Base-by-base conservation (phyloP, 352 stramenopile genomes). In the Pythium monospermum region DNA sequence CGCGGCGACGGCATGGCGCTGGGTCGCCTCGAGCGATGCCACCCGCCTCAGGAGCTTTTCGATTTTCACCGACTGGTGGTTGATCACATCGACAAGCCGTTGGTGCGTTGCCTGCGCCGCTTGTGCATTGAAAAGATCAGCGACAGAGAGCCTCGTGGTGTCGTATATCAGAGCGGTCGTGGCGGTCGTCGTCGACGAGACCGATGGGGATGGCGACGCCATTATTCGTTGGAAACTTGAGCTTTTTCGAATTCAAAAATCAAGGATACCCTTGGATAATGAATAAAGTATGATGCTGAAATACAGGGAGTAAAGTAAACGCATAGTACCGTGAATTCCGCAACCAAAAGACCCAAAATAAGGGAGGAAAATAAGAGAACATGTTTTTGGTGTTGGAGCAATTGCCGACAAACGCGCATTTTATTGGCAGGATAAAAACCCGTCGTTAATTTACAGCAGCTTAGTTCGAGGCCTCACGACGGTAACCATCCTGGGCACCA, bases 381-480 rank as follows among this genome's bases (percentile, higher is more conserved):
- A 22, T 57, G n/a, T 36, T 10, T 45, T n/a, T n/a, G n/a, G 28
- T 57, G 49, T 59, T 49, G 57, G 49, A 57, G 52, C 51, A 33
- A 55, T n/a, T 61, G 76, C 78, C 73, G 71, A 86, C 73, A 83
- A 69, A 72, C 60, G 71, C 69, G 68, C 54, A 78, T 71, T 84
- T 83, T 85, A 85, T 87, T 83, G 80, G 61, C 56, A 68, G 68
- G 76, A 75, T 73, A 76, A 61, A 70, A 84, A 71, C 69, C 61
- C 64, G 66, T 76, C 67, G 69, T 60, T 68, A 61, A 55, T 68
- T 63, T 68, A 56, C 52, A 59, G 53, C 53, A 60, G 60, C 71
- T 89, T 91, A 93, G 67, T 91, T 84, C 57, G 75, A 63, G 74
- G 76, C 79, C 64, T 93, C 82, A 71, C 82, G 82, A 76, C 82